Evolutionary conservation across 768 basidiomycete genomes (phyloP).

Genomic region (Sarcodon sp.): DNA sequence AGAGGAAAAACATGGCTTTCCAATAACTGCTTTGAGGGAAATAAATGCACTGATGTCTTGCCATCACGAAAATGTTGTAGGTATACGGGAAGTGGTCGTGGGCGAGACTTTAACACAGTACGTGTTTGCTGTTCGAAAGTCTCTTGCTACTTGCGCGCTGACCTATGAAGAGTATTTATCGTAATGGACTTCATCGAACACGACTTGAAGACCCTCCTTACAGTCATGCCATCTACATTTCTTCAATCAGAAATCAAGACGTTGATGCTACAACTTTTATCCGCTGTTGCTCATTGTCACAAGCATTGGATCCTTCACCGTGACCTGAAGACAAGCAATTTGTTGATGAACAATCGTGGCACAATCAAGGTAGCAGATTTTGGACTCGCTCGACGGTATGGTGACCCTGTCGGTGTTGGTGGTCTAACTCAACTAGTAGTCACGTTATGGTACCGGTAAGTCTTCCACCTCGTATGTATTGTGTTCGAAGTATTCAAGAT

Average conservation of each 20-base stretch:
- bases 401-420: slow-evolving; percentile 92
- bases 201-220: slow-evolving; percentile 92
- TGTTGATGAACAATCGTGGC: slow-evolving; percentile 98
- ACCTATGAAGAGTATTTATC: slow-evolving; percentile 79
- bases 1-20: slow-evolving; percentile 97
- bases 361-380: slow-evolving; percentile 99
- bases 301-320: slow-evolving; percentile 96
- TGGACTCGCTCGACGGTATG: slow-evolving; percentile 89
- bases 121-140: slow-evolving; percentile 26
- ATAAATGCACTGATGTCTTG: slow-evolving; percentile 94
- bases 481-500: slow-evolving; percentile 3
- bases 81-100: slow-evolving; percentile 95
- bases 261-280: slow-evolving; percentile 82
- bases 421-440: slow-evolving; percentile 98
- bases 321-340: slow-evolving; percentile 93
- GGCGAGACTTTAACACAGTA: slow-evolving; percentile 98
- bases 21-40: slow-evolving; percentile 92
- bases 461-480: slow-evolving; percentile 2
- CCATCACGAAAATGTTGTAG: slow-evolving; percentile 90
- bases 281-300: slow-evolving; percentile 90
- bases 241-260: slow-evolving; percentile 98
- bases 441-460: slow-evolving; percentile 96
- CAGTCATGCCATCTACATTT: slow-evolving; percentile 93
- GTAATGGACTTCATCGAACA: slow-evolving; percentile 99
- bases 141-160: background rate